These are phyloP conservation scores for Trichoderma erinaceum DNA, from an alignment of 495 filamentous ascomycete genomes.

Conservation along the genomic window DNA sequence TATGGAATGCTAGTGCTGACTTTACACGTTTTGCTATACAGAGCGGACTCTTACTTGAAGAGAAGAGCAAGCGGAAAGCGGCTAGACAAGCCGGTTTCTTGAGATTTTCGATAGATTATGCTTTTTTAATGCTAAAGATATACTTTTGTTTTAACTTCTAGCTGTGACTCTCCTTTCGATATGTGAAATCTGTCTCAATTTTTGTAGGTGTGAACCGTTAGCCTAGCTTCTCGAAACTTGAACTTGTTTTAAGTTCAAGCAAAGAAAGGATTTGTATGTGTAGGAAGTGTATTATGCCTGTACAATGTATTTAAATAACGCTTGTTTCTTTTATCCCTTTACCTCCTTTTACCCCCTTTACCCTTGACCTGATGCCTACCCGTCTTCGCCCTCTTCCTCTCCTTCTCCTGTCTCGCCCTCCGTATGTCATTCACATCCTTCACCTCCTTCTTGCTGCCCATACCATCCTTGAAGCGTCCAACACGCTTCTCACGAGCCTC, in stretches of 20 bases:
- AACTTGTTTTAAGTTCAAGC: not conserved
- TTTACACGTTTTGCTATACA: not conserved
- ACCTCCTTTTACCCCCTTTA: not conserved
- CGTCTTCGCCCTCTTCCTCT: conserved; percentile 80
- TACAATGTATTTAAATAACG: too few relatives aligned
- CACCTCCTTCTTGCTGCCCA: conserved; percentile 65
- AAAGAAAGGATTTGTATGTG: not conserved
- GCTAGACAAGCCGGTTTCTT: not conserved
- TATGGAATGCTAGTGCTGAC: not conserved
- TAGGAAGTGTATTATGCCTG: not conserved
- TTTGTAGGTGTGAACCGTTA: not conserved
- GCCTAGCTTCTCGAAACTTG: too few relatives aligned
- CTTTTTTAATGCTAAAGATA: not conserved
- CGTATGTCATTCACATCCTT: conserved; percentile 77
- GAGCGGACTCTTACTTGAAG: not conserved
- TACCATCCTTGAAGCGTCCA: conserved; percentile 61
- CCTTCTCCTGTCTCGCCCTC: conserved; percentile 67
- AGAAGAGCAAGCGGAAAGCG: not conserved
- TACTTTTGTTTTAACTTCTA: not conserved
- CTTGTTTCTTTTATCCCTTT: not conserved
- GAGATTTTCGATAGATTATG: not conserved
- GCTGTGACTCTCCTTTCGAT: not conserved
- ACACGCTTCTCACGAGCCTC: conserved; percentile 82
- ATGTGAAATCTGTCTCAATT: not conserved
- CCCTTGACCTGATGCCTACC: conserved; percentile 47